Evolutionary conservation across 257 asterid species (phyloP), one percentile per base, ranked within the genome.

Genomic region (Nicotiana noctiflora): DNA sequence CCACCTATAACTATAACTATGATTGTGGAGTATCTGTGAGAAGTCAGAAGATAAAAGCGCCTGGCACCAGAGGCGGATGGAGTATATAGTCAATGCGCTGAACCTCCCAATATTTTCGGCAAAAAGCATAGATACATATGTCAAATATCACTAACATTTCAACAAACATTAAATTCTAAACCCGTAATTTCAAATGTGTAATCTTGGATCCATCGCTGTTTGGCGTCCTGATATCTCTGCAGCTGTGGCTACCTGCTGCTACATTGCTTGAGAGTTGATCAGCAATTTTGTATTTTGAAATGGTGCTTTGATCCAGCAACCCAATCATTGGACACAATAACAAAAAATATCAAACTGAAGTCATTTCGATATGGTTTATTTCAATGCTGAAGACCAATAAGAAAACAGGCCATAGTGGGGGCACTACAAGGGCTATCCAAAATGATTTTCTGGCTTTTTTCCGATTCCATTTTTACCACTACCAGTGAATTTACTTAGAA

Each of bases 11-110:
- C 8, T 40, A 40, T 37, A 40, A 40, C 57, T 32, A 72, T 13
- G 56, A 72, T 46, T 72, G 59, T 44, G 34, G 40, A 72, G 77
- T 34, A 44, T 72, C 34, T 72, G 77, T 0, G 13, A 72, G 15
- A 72, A 72, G 77, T 72, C 77, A 46, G 23, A 72, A 72, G 77
- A 72, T n/a, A 23, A 72, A 72, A 14, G 15, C 37, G 23, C 78
- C 40, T 46, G 40, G 78, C 78, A 72, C 78, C 77, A 40, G n/a
- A 12, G 77, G 77, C 19, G 13, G 77, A 44, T 19, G 57, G 49
- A 70, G 12, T 70, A 21, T 0, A 31, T 65, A 17, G 3, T 37
- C 55, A 37, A 67, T 67, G 5, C 11, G 31, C n/a, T 25, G 2
- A 62, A 62, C 68, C 14, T 5, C 37, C 3, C 4, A 13, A 3